Evolutionary conservation across 1,284 basidiomycete species (phyloP).

Genomic region (Pyrrhoderma noxium): DNA sequence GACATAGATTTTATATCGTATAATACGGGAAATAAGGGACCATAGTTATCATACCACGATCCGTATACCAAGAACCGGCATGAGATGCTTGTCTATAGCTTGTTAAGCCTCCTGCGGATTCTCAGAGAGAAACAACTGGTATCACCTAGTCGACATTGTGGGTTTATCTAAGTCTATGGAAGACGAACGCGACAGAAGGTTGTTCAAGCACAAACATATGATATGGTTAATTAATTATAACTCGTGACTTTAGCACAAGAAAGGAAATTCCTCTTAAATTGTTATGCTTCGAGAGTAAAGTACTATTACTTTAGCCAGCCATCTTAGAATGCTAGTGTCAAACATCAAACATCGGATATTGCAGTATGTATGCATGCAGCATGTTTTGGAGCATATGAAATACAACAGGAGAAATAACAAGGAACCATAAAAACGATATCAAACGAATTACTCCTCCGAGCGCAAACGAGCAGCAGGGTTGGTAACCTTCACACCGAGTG

Average conservation of each 20-base stretch:
- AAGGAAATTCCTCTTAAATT: too few species aligned
- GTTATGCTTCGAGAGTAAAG: not conserved
- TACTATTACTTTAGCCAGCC: too few species aligned
- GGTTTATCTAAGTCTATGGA: not conserved
- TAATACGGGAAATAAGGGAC: not conserved
- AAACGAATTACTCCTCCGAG: slow-evolving; percentile 76
- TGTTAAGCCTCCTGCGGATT: not conserved
- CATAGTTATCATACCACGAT: slow-evolving; percentile 42
- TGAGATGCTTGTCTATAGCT: slow-evolving; percentile 62
- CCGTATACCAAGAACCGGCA: slow-evolving; percentile 88
- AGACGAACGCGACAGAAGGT: too few species aligned
- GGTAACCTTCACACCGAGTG: slow-evolving; percentile 87
- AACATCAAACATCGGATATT: slow-evolving; percentile 7
- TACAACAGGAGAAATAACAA: slow-evolving; percentile 10
- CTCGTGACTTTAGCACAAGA: too few species aligned
- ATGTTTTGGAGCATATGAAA: slow-evolving; percentile 13
- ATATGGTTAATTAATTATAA: too few species aligned
- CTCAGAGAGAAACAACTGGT: not conserved
- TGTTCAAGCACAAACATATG: too few species aligned
- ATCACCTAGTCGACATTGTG: slow-evolving; percentile 15
- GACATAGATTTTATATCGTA: not conserved
- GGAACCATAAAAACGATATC: slow-evolving; percentile 4
- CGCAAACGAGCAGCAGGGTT: slow-evolving; percentile 94
- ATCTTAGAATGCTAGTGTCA: not conserved
- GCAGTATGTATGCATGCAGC: slow-evolving; percentile 8